These are phyloP conservation scores for Ustulina deusta DNA, from an alignment of 2,329 filamentous ascomycete genomes.

Conservation along the genomic window DNA sequence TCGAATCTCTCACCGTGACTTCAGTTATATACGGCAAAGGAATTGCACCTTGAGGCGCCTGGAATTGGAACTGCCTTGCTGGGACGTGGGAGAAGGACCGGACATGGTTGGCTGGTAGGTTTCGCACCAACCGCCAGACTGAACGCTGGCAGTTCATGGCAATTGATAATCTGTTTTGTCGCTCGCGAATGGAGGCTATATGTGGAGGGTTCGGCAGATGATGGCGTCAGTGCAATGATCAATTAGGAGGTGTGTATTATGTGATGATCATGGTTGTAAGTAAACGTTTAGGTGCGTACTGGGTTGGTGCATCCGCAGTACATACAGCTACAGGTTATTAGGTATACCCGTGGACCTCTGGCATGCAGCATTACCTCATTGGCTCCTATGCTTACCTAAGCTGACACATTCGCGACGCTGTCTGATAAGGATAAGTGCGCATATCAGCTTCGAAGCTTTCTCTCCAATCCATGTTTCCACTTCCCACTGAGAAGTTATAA, in stretches of 20 bases:
- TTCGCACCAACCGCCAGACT: constrained; percentile 53
- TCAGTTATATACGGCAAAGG: constrained; percentile 71
- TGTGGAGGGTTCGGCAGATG: not conserved
- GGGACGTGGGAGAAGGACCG: constrained; percentile 60
- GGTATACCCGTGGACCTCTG: no score
- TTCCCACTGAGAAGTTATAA: not conserved
- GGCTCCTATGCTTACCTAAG: constrained; percentile 4
- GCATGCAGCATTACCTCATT: constrained; percentile 9
- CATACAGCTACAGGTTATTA: no score
- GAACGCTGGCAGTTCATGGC: constrained; percentile 55
- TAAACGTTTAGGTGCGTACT: no score
- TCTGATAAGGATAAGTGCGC: not conserved
- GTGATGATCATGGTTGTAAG: not conserved
- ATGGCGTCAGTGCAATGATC: not conserved
- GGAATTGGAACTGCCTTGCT: constrained; percentile 52
- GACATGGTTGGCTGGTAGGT: constrained; percentile 52
- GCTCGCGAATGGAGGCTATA: not conserved
- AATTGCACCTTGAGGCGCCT: constrained; percentile 53
- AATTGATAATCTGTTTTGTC: not conserved
- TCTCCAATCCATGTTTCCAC: not conserved
- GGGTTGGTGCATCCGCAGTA: no score
- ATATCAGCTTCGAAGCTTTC: not conserved
- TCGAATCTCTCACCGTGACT: constrained; percentile 57
- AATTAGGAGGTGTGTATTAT: not conserved
- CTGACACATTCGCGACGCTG: not conserved